Evolutionary conservation across 2,329 filamentous ascomycete species (phyloP), one percentile per base, ranked within the genome.

Genomic region (Metarhizium sp.): DNA sequence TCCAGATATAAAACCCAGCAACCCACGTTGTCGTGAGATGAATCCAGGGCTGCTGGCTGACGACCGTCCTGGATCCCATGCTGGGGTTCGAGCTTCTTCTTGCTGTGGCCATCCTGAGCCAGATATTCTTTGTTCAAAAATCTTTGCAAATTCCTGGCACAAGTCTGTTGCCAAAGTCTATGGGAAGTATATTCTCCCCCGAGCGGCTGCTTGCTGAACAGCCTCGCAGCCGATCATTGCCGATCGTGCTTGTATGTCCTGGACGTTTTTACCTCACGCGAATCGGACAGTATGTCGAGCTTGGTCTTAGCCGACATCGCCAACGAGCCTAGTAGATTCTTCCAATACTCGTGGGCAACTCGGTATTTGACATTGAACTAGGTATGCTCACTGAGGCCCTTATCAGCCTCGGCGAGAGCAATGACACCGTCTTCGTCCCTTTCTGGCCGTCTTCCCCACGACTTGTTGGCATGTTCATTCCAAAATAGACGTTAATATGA

Each of bases 301-400:
- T 25, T 25, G 20, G 20, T 25, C 20, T 25, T 25, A 3, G 20
- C 20, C 3, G 20, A 25, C 20, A 25, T 3, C 2, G 20, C 20
- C 20, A 25, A 25, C 20, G 3, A 25, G 20, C 20, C 20, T 25
- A 83, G 67, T 3, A 84, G 67, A 61, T 84, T 80, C 59, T 84
- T 84, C 79, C 80, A 85, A 66, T 84, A 84, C 0, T 81, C 80
- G 52, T 84, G 81, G 4, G 81, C 70, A 2, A 80, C 72, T 0
- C 77, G 76, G 42, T 78, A 64, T 49, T 67, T 66, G 16, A 78
- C 71, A 43, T 80, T 74, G 55, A 72, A 72, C 8, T 63, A 64
- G 13, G 63, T 52, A 0, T 61, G 56, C 7, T 72, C 71, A 16
- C 73, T 66, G 6, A 75, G 11, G 16, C 14, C 72, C 14, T 71